Evolutionary conservation across 768 basidiomycete species (phyloP).

Genomic region (Tulasnella calospora): DNA sequence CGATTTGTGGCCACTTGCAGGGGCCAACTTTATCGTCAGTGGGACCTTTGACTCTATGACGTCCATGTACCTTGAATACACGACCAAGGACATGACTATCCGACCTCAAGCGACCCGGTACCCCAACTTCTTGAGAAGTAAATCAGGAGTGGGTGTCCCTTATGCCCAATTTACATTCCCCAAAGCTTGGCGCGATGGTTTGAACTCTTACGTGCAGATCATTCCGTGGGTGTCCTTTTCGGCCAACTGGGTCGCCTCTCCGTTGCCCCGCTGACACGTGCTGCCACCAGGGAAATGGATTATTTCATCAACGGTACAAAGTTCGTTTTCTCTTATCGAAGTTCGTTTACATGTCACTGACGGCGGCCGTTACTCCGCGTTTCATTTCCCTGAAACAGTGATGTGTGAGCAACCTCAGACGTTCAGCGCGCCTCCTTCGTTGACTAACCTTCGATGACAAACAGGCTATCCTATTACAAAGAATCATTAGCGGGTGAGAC

Average conservation of each 20-base stretch:
- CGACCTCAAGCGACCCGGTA: slow-evolving; percentile 10
- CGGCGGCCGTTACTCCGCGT: neutral
- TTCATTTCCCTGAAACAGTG: slow-evolving; percentile 5
- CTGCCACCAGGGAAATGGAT: slow-evolving; percentile 8
- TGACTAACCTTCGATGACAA: neutral
- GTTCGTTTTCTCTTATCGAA: neutral
- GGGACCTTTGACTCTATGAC: slow-evolving; percentile 40
- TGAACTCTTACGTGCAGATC: slow-evolving; percentile 13
- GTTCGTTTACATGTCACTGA: neutral
- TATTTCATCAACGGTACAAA: slow-evolving; percentile 10
- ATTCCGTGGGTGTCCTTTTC: slow-evolving; percentile 6
- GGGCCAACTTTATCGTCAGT: slow-evolving; percentile 39
- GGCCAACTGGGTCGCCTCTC: too few relatives aligned
- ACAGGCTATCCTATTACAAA: slow-evolving; percentile 12
- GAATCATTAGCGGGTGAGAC: slow-evolving; percentile 10
- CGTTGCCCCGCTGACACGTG: neutral
- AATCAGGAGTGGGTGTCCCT: neutral
- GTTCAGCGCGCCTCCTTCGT: neutral
- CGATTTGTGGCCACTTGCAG: slow-evolving; percentile 34
- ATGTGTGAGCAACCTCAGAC: neutral
- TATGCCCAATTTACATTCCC: slow-evolving; percentile 5
- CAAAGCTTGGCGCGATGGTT: neutral
- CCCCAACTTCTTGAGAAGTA: neutral
- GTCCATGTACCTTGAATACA: slow-evolving; percentile 37
- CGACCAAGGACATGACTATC: slow-evolving; percentile 35